phyloP scores from a whole-genome alignment of 2,329 filamentous ascomycete genomes.

The Exophiala spinifera region DNA sequence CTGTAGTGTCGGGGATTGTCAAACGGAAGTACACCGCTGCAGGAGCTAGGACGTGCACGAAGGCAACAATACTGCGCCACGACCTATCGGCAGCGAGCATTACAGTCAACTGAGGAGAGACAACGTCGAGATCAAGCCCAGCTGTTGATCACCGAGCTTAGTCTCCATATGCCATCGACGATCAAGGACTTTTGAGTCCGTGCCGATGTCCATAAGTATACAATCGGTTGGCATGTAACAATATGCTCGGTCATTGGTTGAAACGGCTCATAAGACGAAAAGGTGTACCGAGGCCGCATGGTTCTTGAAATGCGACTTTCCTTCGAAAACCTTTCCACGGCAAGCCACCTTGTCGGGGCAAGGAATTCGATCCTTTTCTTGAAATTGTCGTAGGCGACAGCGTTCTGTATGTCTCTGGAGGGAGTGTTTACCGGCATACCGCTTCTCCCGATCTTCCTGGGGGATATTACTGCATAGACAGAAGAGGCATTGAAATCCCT shows the following conservation, averaged over 20 bases:
- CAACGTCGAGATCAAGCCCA: constrained; percentile 19
- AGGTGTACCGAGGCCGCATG: not conserved
- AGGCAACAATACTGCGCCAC: no score
- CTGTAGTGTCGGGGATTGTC: no score
- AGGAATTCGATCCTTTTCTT: not conserved
- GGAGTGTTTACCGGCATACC: not conserved
- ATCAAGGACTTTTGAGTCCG: no score
- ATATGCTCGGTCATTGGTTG: no score
- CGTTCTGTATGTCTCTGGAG: constrained; percentile 1
- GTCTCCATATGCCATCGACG: no score
- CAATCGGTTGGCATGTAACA: no score
- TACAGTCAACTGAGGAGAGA: no score
- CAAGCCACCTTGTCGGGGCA: not conserved
- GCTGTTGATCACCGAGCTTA: no score
- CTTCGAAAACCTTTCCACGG: not conserved
- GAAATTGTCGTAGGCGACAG: not conserved
- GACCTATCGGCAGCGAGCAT: no score
- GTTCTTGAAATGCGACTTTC: constrained; percentile 2
- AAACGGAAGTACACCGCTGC: no score
- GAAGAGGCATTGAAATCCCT: constrained; percentile 1
- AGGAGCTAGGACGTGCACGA: no score
- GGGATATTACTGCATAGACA: not conserved
- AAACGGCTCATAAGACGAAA: not conserved
- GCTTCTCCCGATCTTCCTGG: constrained; percentile 1
- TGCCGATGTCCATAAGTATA: not conserved